Percentiles rank a stretch among this genome's conserved stretches.
Conservation (phyloP, 176 grass and related monocot genomes). For the Zizania latifolia region DNA sequence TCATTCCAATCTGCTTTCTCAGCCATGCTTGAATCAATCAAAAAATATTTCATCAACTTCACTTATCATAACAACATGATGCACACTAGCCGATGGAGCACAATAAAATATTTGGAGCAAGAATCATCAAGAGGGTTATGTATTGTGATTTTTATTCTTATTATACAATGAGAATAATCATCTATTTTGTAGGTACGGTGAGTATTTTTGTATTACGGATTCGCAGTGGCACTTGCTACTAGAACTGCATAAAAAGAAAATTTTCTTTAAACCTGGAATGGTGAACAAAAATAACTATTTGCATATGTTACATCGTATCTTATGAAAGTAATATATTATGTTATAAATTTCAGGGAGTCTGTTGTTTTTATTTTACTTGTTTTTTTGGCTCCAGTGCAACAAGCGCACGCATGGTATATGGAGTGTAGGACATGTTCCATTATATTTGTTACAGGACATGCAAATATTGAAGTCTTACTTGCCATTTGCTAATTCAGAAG, state of each 20-base stretch:
- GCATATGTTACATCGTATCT: background rate
- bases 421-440: background rate
- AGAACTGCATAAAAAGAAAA: too few species aligned
- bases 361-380: background rate
- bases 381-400: background rate
- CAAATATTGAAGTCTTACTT: background rate
- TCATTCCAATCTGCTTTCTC: too few species aligned
- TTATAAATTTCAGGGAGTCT: background rate
- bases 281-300: background rate
- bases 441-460: background rate
- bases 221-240: background rate
- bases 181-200: too few species aligned
- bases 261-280: too few species aligned
- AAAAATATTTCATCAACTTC: too few species aligned
- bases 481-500: slow-evolving; percentile 8
- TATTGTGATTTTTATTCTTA: background rate
- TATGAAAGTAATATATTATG: background rate
- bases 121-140: too few species aligned
- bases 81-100: too few species aligned
- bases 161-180: background rate
- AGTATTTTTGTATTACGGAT: background rate
- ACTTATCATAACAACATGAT: too few species aligned
- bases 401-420: background rate
- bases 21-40: too few species aligned
- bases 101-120: too few species aligned